These are phyloP conservation scores for Rhodamnia argentea DNA, from an alignment of 345 rosid species.

Conservation along the genomic window DNA sequence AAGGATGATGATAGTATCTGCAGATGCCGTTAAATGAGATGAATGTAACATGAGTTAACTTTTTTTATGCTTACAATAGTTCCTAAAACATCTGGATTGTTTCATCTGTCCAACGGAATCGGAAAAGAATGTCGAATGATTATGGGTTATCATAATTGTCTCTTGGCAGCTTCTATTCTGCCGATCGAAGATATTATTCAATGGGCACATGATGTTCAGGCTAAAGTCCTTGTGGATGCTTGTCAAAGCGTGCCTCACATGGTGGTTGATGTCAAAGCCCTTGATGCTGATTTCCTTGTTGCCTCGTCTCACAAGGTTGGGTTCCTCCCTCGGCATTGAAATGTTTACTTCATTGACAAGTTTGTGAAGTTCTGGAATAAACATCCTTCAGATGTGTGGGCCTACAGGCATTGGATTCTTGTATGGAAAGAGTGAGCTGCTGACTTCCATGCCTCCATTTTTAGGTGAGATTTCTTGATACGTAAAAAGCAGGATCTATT, in stretches of 20 bases:
- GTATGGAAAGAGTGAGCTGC: slow-evolving; percentile 67
- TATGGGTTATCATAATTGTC: not conserved
- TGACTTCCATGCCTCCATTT: slow-evolving; percentile 89
- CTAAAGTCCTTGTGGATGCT: slow-evolving; percentile 88
- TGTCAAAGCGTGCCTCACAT: slow-evolving; percentile 98
- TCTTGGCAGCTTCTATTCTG: slow-evolving; percentile 59
- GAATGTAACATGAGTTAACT: not conserved
- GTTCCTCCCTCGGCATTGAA: slow-evolving; percentile 7
- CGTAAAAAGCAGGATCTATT: not conserved
- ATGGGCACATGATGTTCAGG: slow-evolving; percentile 71
- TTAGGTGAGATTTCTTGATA: slow-evolving; percentile 33
- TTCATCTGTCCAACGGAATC: not conserved
- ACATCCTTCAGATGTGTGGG: slow-evolving; percentile 99
- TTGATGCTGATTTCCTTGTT: slow-evolving; percentile 83
- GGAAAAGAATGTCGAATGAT: not conserved
- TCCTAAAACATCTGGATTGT: not conserved
- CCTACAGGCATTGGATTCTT: slow-evolving; percentile 99
- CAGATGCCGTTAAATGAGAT: not conserved
- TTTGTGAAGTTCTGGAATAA: slow-evolving; percentile 47
- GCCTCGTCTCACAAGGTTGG: slow-evolving; percentile 98
- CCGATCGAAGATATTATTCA: slow-evolving; percentile 59
- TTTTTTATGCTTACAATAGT: not conserved
- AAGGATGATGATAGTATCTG: not conserved
- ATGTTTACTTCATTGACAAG: slow-evolving; percentile 10
- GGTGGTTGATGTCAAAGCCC: slow-evolving; percentile 73